Base-by-base conservation (phyloP, 2,329 filamentous ascomycete species). In the Ambrosiella xylebori region DNA sequence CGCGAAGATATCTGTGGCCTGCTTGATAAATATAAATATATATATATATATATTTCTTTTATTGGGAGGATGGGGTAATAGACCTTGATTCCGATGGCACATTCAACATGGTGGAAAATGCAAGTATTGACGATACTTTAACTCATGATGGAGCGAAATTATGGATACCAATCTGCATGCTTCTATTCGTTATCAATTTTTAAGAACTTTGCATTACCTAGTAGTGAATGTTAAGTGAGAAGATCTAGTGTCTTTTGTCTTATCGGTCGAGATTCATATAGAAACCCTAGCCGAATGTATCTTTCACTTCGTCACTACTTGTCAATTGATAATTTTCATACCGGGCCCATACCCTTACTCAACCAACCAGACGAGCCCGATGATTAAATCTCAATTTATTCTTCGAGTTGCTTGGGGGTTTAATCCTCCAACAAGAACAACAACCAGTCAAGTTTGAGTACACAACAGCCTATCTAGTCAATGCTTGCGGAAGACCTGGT, bases 321-420 rank as follows among this genome's bases (percentile, higher is more conserved):
- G n/a, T 11, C 44, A 15, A 17, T 17, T 17, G 19, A 47, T 19
- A 51, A 19, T n/a, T 36, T 27, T 9, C 19, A 51, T 19, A 51
- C 13, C 8, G 7, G 35, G 19, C 15, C 19, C 11, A 17, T 17
- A 51, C 1, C 15, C 47, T 27, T 11, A 11, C 19, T 19, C 19
- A 51, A 2, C 19, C 47, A 51, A 51, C 27, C 17, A 51, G 19
- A 15, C 47, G n/a, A 41, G 37, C 52, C 52, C 52, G 52, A 41
- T 41, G 7, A 13, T 40, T 38, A 44, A 54, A 54, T 54, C 38
- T 54, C 52, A 51, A 51, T 51, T 51, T 51, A 11, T n/a, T 51
- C 12, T n/a, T n/a, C 8, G 9, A 12, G n/a, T 12, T n/a, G 2
- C 44, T 8, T 8, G 19, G 19, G 9, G 3, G 13, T n/a, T 47